Base-by-base conservation (phyloP, 1,139 yeast genomes). In the Suhomyces wounanorum region DNA sequence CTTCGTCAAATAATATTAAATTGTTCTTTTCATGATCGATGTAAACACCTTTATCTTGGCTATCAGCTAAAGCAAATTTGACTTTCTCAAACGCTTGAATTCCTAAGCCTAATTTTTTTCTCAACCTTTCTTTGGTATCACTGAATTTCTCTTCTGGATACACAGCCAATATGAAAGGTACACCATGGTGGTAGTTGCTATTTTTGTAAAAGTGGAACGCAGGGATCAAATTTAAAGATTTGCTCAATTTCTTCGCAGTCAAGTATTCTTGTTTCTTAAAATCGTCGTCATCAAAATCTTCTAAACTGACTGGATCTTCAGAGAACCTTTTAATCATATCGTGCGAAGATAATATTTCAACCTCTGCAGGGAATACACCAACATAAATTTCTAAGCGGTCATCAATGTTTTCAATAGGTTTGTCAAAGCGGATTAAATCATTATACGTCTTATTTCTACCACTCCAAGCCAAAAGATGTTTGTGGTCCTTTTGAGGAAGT, bases 131-230 rank as follows among this genome's bases (percentile, higher is more conserved):
- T 60, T 79, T 85, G 2, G 96, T 85, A n/a, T 81, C 84, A 3
- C 67, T 63, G 49, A 89, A 81, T 44, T 70, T 69, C 65, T 95
- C 99, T 18, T 77, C 77, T 3, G 87, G 85, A 48, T 78, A 73
- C 8, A 89, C 68, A 13, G 84, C 81, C 63, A 94, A 87, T 23
- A 87, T 72, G 65, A 94, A 94, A 7, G 99, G 97, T 35, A 87
- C 76, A n/a, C 98, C 95, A 65, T 95, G 99, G 18, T 83, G 76
- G 56, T 84, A 81, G 43, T 76, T 77, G 18, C 86, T 78, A 45
- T 84, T 89, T 59, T 86, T 88, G 65, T 86, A 81, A 70, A 86
- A 94, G 63, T 94, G 98, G 63, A 84, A 80, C 2, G 72, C 79
- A 0, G 81, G 78, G 13, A 76, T 66, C 45, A 56, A 84, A 53